A percentile compares a stretch with the other conserved stretches of the same genome.
phyloP scores from a whole-genome alignment of 164 flowering plant genomes.

The Magnolia kwangsiensis region DNA sequence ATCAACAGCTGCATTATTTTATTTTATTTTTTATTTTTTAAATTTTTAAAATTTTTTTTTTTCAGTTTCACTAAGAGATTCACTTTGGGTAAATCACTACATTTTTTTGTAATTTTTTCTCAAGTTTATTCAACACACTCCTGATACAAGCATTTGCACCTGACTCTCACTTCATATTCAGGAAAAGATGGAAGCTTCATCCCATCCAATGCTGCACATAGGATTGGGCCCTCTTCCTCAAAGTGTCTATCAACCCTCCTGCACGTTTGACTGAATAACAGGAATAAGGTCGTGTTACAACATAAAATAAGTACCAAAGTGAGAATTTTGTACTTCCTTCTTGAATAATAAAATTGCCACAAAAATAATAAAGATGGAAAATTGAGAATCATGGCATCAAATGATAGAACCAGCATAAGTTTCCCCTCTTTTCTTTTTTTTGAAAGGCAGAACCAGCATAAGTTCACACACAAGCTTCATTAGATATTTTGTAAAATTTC shows the following conservation, averaged over 20 bases:
- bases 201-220: constrained; percentile 91
- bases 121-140: background rate
- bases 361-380: background rate
- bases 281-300: background rate
- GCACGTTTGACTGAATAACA: constrained; percentile 70
- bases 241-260: constrained; percentile 96
- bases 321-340: background rate
- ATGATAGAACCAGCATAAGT: background rate
- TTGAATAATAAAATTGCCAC: background rate
- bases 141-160: constrained; percentile 32
- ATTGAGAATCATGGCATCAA: background rate
- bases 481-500: too few relatives aligned
- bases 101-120: background rate
- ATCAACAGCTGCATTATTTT: too few relatives aligned
- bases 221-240: constrained; percentile 96
- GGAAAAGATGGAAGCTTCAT: constrained; percentile 94
- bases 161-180: constrained; percentile 90
- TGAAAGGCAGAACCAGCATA: too few relatives aligned
- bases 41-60: too few relatives aligned
- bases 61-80: background rate
- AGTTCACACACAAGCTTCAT: too few relatives aligned
- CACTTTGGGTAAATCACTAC: background rate
- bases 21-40: too few relatives aligned
- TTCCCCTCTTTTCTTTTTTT: too few relatives aligned
- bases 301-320: background rate